These are phyloP conservation scores for Lanmaoa pseudosensibilis DNA, from an alignment of 768 basidiomycete species.

Conservation along the genomic window DNA sequence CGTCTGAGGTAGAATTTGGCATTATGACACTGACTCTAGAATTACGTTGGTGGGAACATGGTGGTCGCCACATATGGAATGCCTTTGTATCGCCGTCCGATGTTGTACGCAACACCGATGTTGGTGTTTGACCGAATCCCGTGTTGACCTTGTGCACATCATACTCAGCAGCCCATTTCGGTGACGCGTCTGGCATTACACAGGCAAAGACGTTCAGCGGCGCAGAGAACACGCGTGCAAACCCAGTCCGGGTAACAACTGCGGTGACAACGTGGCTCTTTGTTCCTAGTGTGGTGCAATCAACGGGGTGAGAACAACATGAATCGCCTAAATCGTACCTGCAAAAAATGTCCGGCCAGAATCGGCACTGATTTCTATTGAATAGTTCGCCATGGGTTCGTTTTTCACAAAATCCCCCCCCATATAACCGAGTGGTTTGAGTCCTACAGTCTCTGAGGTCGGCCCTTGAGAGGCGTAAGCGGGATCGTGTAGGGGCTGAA, in stretches of 20 bases:
- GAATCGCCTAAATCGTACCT: neutral
- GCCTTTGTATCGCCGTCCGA: neutral
- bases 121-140: too few relatives aligned
- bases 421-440: neutral
- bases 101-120: neutral
- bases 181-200: neutral
- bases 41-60: too few relatives aligned
- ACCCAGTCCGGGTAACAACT: constrained; percentile 15
- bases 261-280: neutral
- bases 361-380: neutral
- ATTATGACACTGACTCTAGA: constrained; percentile 7
- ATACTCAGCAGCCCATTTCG: constrained; percentile 10
- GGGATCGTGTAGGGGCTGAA: constrained; percentile 10
- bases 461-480: neutral
- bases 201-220: neutral
- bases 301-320: neutral
- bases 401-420: neutral
- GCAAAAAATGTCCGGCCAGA: neutral
- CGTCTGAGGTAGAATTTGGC: constrained; percentile 1
- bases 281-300: neutral
- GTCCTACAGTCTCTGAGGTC: neutral
- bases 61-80: too few relatives aligned
- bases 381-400: neutral
- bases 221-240: constrained; percentile 5
- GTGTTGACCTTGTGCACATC: too few relatives aligned